Conservation (phyloP, 805 yeast species). For the Saccharomycopsis babjevae region DNA sequence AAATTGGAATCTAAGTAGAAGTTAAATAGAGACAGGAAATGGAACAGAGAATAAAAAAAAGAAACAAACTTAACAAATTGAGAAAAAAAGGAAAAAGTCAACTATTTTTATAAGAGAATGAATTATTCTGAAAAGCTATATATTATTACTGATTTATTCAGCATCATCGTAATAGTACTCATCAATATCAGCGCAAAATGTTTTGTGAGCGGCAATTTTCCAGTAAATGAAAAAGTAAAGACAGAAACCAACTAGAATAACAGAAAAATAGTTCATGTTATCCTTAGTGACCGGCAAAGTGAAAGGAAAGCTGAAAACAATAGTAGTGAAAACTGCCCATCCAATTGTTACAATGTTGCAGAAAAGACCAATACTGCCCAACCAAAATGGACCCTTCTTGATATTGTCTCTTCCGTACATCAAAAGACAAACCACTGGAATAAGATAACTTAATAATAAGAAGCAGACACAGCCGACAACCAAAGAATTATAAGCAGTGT, state of each 20-base stretch:
- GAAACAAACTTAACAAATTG: not conserved
- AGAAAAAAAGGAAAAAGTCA: not conserved
- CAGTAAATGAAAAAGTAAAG: conserved; percentile 41
- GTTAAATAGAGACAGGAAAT: not conserved
- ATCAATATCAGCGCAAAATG: conserved; percentile 14
- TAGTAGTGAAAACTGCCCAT: conserved; percentile 51
- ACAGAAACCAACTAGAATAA: conserved; percentile 40
- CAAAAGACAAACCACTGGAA: conserved; percentile 43
- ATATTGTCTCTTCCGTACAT: conserved; percentile 41
- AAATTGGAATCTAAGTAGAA: too few species aligned
- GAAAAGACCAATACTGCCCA: conserved; percentile 43
- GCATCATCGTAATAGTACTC: conserved; percentile 16
- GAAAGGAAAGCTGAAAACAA: conserved; percentile 58
- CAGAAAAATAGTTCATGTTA: conserved; percentile 60
- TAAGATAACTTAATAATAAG: conserved; percentile 44
- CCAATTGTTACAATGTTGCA: conserved; percentile 39
- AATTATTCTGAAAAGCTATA: not conserved
- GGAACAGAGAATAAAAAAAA: not conserved
- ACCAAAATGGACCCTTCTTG: conserved; percentile 59
- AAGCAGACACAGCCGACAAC: conserved; percentile 52
- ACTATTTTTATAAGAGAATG: not conserved
- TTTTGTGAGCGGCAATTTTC: conserved; percentile 32
- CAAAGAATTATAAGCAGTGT: conserved; percentile 58
- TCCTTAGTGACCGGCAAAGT: conserved; percentile 49
- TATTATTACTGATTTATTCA: not conserved